Conservation (phyloP, 2,329 filamentous ascomycete genomes). For the Ophiosphaerella herpotricha region DNA sequence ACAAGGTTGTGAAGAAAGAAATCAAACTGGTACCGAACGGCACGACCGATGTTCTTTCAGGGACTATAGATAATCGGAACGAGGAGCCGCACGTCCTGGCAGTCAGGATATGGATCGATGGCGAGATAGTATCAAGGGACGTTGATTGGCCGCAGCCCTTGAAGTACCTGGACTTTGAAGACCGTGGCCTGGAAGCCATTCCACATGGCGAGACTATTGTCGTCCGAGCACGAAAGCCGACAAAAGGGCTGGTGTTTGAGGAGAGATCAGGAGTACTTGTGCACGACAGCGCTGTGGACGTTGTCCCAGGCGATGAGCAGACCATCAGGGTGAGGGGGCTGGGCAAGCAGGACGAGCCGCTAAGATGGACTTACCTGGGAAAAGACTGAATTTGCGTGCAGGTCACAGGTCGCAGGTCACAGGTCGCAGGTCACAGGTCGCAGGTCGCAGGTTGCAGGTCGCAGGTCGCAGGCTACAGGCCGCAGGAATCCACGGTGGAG, state of each 20-base stretch:
- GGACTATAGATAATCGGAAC: constrained; percentile 56
- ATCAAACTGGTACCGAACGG: constrained; percentile 58
- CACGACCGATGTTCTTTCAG: constrained; percentile 58
- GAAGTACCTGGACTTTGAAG: constrained; percentile 61
- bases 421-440: not conserved
- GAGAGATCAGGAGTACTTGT: constrained; percentile 60
- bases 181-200: constrained; percentile 55
- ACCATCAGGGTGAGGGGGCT: constrained; percentile 51
- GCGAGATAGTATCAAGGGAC: constrained; percentile 58
- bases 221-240: constrained; percentile 57
- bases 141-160: constrained; percentile 66
- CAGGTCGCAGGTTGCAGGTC: constrained; percentile 5
- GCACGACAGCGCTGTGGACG: constrained; percentile 61
- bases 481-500: constrained; percentile 2
- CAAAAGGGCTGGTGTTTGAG: constrained; percentile 65
- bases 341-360: constrained; percentile 42
- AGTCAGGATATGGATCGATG: constrained; percentile 59
- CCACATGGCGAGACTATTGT: constrained; percentile 48
- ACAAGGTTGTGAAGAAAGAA: constrained; percentile 53
- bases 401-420: constrained; percentile 2
- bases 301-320: constrained; percentile 64
- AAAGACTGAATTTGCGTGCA: constrained; percentile 26
- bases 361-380: constrained; percentile 54
- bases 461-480: constrained; percentile 6
- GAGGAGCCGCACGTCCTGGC: constrained; percentile 61